phyloP scores from a whole-genome alignment of 164 flowering plant genomes.

The Vitis cinerea region DNA sequence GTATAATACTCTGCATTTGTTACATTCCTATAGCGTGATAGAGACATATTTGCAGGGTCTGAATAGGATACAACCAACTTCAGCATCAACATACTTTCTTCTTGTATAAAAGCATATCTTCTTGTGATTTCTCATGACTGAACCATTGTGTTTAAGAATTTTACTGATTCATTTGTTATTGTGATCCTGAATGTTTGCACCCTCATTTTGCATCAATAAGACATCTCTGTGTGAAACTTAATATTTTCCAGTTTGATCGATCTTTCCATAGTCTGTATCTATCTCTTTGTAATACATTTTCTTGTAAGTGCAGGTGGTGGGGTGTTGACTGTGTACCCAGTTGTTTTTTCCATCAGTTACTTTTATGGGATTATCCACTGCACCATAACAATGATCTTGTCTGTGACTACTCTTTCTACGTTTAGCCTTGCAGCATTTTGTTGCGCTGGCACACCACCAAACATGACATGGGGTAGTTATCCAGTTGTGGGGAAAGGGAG shows the following conservation, averaged over 20 bases:
- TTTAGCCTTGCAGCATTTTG: constrained; percentile 72
- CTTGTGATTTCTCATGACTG: too few relatives aligned
- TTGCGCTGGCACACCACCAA: constrained; percentile 69
- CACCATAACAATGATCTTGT: constrained; percentile 39
- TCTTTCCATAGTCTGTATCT: neutral
- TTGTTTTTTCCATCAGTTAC: constrained; percentile 60
- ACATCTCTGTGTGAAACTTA: too few relatives aligned
- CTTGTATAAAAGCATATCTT: too few relatives aligned
- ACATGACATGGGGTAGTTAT: constrained; percentile 75
- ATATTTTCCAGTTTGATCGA: neutral
- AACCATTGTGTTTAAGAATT: too few relatives aligned
- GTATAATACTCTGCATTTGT: too few relatives aligned
- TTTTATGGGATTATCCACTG: constrained; percentile 60
- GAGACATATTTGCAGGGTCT: too few relatives aligned
- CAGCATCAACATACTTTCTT: too few relatives aligned
- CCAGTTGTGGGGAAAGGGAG: constrained; percentile 68
- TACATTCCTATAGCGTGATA: too few relatives aligned
- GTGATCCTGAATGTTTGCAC: too few relatives aligned
- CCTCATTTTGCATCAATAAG: too few relatives aligned
- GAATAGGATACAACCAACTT: too few relatives aligned
- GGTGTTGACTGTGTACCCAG: constrained; percentile 84
- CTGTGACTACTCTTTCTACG: constrained; percentile 57
- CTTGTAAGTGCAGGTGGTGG: constrained; percentile 74
- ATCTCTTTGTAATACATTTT: constrained; percentile 7
- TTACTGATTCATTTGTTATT: too few relatives aligned